These are phyloP conservation scores for Endothia cerciana DNA, from an alignment of 2,329 filamentous ascomycete genomes.

Conservation along the genomic window DNA sequence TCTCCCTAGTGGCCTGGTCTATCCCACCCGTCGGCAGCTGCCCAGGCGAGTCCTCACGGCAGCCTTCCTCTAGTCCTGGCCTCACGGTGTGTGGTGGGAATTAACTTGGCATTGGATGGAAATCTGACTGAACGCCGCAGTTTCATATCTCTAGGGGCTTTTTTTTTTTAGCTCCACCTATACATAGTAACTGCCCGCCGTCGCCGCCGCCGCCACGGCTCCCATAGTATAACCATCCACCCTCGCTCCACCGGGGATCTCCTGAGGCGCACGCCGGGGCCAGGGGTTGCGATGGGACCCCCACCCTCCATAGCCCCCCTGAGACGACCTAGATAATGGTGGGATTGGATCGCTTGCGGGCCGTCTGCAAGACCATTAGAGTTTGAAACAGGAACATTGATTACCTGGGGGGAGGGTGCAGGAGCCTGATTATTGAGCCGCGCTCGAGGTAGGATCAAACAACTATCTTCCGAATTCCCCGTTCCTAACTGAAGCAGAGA, in stretches of 20 bases:
- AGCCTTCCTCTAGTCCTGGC: no score
- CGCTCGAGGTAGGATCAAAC: no score
- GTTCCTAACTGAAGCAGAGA: no score
- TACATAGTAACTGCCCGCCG: not conserved
- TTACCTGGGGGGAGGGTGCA: no score
- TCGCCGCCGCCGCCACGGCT: no score
- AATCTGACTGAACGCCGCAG: not conserved
- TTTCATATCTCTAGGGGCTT: no score
- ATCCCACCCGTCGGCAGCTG: not conserved
- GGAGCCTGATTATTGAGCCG: not conserved
- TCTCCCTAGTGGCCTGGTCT: no score
- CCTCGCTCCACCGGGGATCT: no score
- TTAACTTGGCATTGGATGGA: not conserved
- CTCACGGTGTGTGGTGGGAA: no score
- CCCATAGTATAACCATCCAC: no score
- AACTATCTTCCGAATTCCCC: no score
- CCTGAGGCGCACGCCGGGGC: not conserved
- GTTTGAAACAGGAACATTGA: not conserved
- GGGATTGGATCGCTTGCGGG: not conserved
- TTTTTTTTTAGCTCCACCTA: not conserved
- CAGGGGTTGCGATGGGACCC: not conserved
- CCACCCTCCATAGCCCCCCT: slow-evolving; percentile 1
- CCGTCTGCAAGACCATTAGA: not conserved
- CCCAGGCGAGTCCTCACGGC: not conserved
- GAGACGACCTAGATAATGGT: not conserved